phyloP scores from a whole-genome alignment of 1,139 yeast species.

The Taphrina communis region DNA sequence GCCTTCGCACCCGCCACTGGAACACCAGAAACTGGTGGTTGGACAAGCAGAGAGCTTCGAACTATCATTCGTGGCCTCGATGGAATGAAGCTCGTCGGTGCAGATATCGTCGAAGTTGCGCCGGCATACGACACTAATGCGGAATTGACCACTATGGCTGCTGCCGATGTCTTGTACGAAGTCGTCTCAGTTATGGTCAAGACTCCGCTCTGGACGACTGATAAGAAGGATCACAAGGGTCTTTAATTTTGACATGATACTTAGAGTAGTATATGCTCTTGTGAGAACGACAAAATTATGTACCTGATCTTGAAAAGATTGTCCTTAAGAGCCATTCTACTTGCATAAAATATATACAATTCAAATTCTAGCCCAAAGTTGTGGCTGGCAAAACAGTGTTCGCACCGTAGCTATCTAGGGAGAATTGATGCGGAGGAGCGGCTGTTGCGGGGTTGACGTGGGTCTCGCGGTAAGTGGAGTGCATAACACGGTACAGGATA shows the following conservation, averaged over 20 bases:
- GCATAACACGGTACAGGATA: too few relatives aligned
- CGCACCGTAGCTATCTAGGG: too few relatives aligned
- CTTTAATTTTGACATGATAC: background rate
- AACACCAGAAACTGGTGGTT: constrained; percentile 82
- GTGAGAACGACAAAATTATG: too few relatives aligned
- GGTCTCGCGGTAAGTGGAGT: too few relatives aligned
- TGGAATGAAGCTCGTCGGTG: constrained; percentile 69
- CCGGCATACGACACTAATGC: constrained; percentile 70
- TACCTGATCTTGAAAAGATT: too few relatives aligned
- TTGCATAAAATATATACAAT: too few relatives aligned
- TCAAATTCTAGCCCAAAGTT: too few relatives aligned
- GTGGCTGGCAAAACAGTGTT: too few relatives aligned
- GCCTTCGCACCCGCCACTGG: constrained; percentile 84
- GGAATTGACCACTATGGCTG: constrained; percentile 75
- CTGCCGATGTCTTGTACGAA: constrained; percentile 76
- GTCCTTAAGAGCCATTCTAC: too few relatives aligned
- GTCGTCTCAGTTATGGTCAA: constrained; percentile 73
- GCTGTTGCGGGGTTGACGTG: too few relatives aligned
- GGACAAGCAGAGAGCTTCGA: constrained; percentile 74
- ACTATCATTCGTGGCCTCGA: constrained; percentile 66
- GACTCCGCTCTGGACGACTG: constrained; percentile 46
- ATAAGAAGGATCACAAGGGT: constrained; percentile 17
- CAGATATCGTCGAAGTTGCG: constrained; percentile 77
- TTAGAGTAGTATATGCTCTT: too few relatives aligned
- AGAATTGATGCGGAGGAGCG: too few relatives aligned